Base-by-base conservation (phyloP, 1,284 basidiomycete genomes). In the Ustilago xerochloae region DNA sequence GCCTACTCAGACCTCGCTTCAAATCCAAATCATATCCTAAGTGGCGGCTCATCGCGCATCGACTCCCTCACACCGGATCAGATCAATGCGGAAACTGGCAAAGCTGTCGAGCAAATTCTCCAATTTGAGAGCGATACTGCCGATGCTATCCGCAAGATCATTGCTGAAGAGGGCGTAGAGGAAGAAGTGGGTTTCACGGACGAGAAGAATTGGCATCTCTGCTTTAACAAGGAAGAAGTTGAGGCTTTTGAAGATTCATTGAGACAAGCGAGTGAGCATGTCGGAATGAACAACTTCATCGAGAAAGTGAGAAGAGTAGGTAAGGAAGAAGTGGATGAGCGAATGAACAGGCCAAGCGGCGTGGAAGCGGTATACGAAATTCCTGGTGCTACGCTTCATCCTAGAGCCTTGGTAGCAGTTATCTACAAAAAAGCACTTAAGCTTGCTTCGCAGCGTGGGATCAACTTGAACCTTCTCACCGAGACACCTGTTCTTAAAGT, bases 171-270 rank as follows among this genome's bases (percentile, higher is more conserved):
- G 4, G 3, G 36, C 0, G 59, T 39, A 0, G 47, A 28, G 15
- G 24, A 64, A 4, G 48, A 62, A 6, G 45, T 73, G 0, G 68
- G 74, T 0, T 54, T 70, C 12, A 66, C 64, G 3, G 47, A 63
- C 26, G 63, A 69, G 0, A 32, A 18, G 3, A 80, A 78, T 30
- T 80, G 78, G 78, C 74, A 76, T 29, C 33, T 80, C 15, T 77
- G 75, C 61, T 63, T 68, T 18, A 30, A 38, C 2, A 28, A 67
- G 3, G 59, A 47, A 1, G 76, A 80, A 30, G 64, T 66, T 4
- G 66, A 67, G 2, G 65, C 54, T 1, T 78, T 66, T 16, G 67
- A 78, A 30, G 52, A 52, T 3, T 64, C 66, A 18, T 53, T 80
- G 4, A 18, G 26, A 2, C 48, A 48, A 2, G 76, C 76, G 1